Evolutionary conservation across 176 grass and related monocot species (phyloP).

Genomic region (Ensete glaucum): DNA sequence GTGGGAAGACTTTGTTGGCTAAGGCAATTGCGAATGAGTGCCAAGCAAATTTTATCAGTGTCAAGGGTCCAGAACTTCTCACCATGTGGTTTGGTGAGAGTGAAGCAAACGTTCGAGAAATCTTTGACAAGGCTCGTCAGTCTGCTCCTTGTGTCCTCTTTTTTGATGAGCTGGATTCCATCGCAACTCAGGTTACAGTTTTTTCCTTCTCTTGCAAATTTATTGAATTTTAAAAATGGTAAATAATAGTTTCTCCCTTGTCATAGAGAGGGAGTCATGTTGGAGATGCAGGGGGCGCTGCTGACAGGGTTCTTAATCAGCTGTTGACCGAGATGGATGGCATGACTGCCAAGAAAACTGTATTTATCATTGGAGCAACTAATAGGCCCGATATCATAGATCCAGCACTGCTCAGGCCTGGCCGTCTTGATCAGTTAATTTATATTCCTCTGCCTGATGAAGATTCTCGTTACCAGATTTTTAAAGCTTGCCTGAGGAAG

Average conservation of each 20-base stretch:
- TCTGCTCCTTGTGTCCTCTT: slow-evolving; percentile 40
- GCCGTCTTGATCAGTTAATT: slow-evolving; percentile 41
- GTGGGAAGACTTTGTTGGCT: slow-evolving; percentile 41
- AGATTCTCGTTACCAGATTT: slow-evolving; percentile 32
- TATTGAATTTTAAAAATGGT: neutral
- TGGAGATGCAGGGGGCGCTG: slow-evolving; percentile 18
- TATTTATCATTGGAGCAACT: slow-evolving; percentile 46
- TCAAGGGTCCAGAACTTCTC: slow-evolving; percentile 45
- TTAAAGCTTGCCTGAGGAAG: slow-evolving; percentile 23
- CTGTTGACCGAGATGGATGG: slow-evolving; percentile 48
- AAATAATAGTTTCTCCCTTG: neutral
- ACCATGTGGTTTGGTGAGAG: slow-evolving; percentile 55
- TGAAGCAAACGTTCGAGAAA: slow-evolving; percentile 33
- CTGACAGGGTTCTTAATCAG: slow-evolving; percentile 36
- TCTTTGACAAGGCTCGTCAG: slow-evolving; percentile 38
- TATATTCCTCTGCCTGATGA: slow-evolving; percentile 37
- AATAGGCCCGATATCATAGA: slow-evolving; percentile 48
- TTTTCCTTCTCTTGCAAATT: neutral
- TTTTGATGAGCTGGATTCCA: slow-evolving; percentile 41
- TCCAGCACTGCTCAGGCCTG: slow-evolving; percentile 43
- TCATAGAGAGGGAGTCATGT: slow-evolving; percentile 22
- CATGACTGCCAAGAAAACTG: slow-evolving; percentile 36
- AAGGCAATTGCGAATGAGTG: slow-evolving; percentile 43
- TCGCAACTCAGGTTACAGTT: slow-evolving; percentile 20
- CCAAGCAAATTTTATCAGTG: slow-evolving; percentile 40